Evolutionary conservation across 2,329 filamentous ascomycete genomes (phyloP).

Genomic region (Grosmannia serpens): DNA sequence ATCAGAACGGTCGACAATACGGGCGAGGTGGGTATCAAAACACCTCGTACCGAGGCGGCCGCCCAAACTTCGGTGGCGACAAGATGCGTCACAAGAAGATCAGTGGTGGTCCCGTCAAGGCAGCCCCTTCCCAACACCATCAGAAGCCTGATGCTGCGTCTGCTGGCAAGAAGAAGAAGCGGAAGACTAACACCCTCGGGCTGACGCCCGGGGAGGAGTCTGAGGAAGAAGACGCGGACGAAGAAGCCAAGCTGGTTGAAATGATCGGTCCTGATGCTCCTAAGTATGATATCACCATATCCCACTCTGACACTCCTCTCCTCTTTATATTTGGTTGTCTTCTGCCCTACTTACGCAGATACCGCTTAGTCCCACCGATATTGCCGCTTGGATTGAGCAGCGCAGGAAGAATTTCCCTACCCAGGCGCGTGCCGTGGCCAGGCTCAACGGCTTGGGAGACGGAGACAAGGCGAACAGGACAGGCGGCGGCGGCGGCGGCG

Average conservation of each 20-base stretch:
- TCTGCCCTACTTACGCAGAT: constrained; percentile 6
- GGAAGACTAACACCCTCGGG: constrained; percentile 60
- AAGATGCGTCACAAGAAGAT: constrained; percentile 24
- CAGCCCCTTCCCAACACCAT: constrained; percentile 18
- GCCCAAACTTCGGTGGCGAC: constrained; percentile 26
- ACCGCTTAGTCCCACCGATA: constrained; percentile 46
- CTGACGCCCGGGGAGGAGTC: constrained; percentile 56
- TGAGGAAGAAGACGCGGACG: constrained; percentile 59
- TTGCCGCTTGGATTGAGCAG: constrained; percentile 71
- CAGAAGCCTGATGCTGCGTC: constrained; percentile 41
- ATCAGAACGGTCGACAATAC: constrained; percentile 24
- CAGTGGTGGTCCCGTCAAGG: constrained; percentile 7
- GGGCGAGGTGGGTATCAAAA: constrained; percentile 27
- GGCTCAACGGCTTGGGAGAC: constrained; percentile 37
- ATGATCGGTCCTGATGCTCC: constrained; percentile 43
- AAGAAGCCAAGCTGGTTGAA: constrained; percentile 48
- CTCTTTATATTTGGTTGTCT: not conserved
- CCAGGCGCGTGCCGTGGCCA: constrained; percentile 54
- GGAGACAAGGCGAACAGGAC: constrained; percentile 45
- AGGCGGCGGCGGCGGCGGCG: not conserved
- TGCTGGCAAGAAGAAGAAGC: constrained; percentile 56
- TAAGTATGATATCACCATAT: constrained; percentile 30
- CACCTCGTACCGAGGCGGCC: constrained; percentile 17
- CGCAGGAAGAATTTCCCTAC: constrained; percentile 74
- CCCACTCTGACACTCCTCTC: not conserved